Evolutionary conservation across 257 asterid species (phyloP).

Genomic region (Solanum chilense): DNA sequence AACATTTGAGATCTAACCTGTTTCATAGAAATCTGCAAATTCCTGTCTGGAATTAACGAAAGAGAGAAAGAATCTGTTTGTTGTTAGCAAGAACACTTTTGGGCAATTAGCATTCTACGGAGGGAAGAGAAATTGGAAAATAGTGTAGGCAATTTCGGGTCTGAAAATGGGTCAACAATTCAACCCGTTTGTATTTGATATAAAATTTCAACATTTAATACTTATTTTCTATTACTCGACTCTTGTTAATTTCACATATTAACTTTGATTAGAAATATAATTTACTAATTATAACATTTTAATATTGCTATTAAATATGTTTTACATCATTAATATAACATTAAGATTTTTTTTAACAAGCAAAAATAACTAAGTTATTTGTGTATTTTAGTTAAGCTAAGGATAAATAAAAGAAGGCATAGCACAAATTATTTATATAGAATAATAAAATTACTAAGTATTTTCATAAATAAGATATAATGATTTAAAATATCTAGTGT

Average conservation of each 20-base stretch:
- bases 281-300: no score
- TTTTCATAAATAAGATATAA: neutral
- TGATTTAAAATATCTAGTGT: neutral
- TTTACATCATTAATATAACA: no score
- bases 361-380: neutral
- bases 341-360: neutral
- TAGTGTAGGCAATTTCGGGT: neutral
- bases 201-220: rapidly evolving
- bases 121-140: neutral
- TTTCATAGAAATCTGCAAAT: neutral
- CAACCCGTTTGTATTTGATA: neutral
- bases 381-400: neutral
- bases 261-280: no score
- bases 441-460: neutral
- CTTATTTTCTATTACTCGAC: no score
- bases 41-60: neutral
- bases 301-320: neutral
- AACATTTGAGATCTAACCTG: neutral
- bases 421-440: neutral
- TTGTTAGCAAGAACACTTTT: neutral
- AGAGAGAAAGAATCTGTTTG: neutral
- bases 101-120: neutral
- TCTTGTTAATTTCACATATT: rapidly evolving
- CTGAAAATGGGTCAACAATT: neutral
- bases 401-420: neutral